These are phyloP conservation scores for Immersiella caudata DNA, from an alignment of 495 filamentous ascomycete species.

Conservation along the genomic window DNA sequence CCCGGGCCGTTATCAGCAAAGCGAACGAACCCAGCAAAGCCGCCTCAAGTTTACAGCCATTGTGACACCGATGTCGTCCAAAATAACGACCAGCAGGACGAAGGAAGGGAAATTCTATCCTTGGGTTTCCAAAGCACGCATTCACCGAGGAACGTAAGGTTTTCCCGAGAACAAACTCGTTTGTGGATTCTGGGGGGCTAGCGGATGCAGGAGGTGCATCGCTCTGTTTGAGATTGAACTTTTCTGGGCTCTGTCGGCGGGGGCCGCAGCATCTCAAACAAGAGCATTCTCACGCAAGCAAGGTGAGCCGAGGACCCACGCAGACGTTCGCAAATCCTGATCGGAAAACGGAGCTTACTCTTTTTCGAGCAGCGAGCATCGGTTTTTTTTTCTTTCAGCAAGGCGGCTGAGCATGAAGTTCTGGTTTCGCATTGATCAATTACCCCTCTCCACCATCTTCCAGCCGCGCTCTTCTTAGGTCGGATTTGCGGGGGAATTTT, in stretches of 20 bases:
- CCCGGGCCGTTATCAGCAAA: neutral
- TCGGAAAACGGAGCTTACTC: neutral
- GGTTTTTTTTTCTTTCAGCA: neutral
- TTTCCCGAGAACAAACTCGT: neutral
- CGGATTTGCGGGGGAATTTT: neutral
- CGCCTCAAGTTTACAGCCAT: neutral
- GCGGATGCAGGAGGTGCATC: conserved; percentile 5
- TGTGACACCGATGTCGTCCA: neutral
- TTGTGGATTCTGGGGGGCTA: neutral
- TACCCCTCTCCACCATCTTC: conserved; percentile 14
- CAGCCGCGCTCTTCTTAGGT: neutral
- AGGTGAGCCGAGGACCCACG: neutral
- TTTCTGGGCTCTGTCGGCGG: neutral
- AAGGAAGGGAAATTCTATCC: neutral
- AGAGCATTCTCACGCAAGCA: neutral
- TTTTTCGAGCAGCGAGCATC: neutral
- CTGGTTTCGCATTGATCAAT: conserved; percentile 12
- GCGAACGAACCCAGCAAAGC: neutral
- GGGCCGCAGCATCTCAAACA: conserved; percentile 3
- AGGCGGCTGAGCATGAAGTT: conserved; percentile 9
- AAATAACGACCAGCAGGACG: neutral
- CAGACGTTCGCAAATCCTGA: neutral
- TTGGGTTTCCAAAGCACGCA: neutral
- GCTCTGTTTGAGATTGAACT: conserved; percentile 7
- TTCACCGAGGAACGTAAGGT: neutral